Percentiles rank a stretch among this genome's conserved stretches.
Conservation (phyloP, 306 rosid species). For the Vigna unguiculata region DNA sequence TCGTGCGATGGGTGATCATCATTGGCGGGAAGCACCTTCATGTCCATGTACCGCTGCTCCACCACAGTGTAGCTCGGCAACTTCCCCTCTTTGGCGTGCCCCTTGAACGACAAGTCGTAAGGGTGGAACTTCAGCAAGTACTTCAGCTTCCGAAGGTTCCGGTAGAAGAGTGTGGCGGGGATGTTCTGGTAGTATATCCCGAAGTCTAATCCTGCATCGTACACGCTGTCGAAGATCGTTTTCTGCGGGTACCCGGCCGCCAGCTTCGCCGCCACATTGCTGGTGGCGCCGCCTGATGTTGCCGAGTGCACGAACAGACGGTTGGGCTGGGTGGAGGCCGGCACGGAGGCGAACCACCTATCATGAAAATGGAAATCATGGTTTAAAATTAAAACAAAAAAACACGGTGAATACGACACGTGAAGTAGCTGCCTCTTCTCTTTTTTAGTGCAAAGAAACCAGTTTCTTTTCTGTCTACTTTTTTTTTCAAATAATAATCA, state of each 20-base stretch:
- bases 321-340: conserved; percentile 88
- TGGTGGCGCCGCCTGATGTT: conserved; percentile 81
- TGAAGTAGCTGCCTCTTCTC: too few species aligned
- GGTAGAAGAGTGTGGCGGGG: conserved; percentile 78
- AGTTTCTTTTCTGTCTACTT: too few species aligned
- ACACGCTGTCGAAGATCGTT: conserved; percentile 71
- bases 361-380: neutral
- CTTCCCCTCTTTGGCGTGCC: conserved; percentile 62
- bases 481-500: too few species aligned
- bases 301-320: conserved; percentile 85
- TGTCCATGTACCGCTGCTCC: conserved; percentile 84
- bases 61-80: conserved; percentile 70
- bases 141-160: conserved; percentile 76
- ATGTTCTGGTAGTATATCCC: conserved; percentile 84
- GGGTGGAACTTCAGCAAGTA: conserved; percentile 54
- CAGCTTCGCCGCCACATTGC: conserved; percentile 64
- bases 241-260: conserved; percentile 74
- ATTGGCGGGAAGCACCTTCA: conserved; percentile 61
- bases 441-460: too few species aligned
- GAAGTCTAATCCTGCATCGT: conserved; percentile 64
- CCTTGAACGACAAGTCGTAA: conserved; percentile 61
- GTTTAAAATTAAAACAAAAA: too few species aligned
- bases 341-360: conserved; percentile 94
- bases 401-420: too few species aligned
- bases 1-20: conserved; percentile 96